Evolutionary conservation across 305 asterid species (phyloP).

Genomic region (Fraxinus greggii): DNA sequence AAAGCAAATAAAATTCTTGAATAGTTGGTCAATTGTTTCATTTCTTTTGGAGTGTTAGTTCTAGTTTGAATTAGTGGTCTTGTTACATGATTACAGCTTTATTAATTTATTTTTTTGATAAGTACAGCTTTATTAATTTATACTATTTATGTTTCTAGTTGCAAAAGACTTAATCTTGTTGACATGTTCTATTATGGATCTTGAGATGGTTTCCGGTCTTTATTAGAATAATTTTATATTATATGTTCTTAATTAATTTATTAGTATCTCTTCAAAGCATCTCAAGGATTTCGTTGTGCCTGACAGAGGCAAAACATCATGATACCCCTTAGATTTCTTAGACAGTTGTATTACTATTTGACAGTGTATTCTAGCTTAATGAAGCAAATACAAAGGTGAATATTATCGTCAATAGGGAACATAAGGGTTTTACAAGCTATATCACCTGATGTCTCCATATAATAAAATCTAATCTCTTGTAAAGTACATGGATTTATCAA

Average conservation of each 20-base stretch:
- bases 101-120: too few species aligned
- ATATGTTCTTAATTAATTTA: too few species aligned
- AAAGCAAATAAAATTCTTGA: not conserved
- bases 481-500: not conserved
- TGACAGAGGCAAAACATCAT: not conserved
- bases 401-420: not conserved
- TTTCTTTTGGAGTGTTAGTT: not conserved
- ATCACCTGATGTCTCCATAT: not conserved
- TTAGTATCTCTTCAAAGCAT: not conserved
- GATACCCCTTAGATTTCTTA: not conserved
- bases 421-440: not conserved
- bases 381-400: not conserved
- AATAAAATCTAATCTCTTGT: not conserved
- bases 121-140: not conserved
- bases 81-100: not conserved
- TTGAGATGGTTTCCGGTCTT: not conserved
- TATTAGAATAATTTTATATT: not conserved
- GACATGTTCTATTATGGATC: not conserved
- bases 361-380: not conserved
- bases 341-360: not conserved
- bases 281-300: not conserved
- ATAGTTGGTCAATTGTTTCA: not conserved
- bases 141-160: not conserved
- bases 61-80: not conserved
- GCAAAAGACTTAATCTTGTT: not conserved